Percentiles rank a stretch among this genome's conserved stretches.
Conservation (phyloP, 1,284 basidiomycete species). For the Ceratobasidium papillatum region DNA sequence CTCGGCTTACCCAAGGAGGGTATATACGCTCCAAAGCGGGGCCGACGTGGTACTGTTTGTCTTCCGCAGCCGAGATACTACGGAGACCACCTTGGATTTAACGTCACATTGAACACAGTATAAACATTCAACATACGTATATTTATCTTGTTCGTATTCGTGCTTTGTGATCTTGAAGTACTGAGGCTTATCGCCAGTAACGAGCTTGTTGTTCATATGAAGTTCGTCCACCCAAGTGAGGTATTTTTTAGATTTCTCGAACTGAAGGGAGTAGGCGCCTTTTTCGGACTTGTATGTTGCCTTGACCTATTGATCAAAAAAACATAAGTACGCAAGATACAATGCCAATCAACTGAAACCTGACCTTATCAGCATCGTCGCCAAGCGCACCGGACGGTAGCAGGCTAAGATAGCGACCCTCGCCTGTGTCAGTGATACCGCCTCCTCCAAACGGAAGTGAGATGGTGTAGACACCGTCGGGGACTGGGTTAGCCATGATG, state of each 20-base stretch:
- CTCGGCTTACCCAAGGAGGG: conserved; percentile 16
- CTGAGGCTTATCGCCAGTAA: conserved; percentile 12
- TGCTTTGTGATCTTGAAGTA: conserved; percentile 7
- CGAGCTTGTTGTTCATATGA: conserved; percentile 2
- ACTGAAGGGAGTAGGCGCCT: too few relatives aligned
- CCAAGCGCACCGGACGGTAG: not conserved
- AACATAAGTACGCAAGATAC: not conserved
- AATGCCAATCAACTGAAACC: not conserved
- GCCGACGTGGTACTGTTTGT: not conserved
- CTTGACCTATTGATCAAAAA: not conserved
- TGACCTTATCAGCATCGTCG: conserved; percentile 4
- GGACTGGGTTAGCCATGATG: not conserved
- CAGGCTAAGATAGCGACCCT: conserved; percentile 1
- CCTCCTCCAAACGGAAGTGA: not conserved
- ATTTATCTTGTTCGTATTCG: not conserved
- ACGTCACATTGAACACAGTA: too few relatives aligned
- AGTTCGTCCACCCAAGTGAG: not conserved
- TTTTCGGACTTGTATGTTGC: not conserved
- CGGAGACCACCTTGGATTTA: too few relatives aligned
- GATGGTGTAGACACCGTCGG: conserved; percentile 15
- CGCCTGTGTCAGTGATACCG: conserved; percentile 1
- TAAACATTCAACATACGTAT: too few relatives aligned
- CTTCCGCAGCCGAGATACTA: not conserved
- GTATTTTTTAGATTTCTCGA: not conserved
- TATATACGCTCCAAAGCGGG: not conserved